These are phyloP conservation scores for Lentinula raphanica DNA, from an alignment of 768 basidiomycete genomes.

Conservation along the genomic window DNA sequence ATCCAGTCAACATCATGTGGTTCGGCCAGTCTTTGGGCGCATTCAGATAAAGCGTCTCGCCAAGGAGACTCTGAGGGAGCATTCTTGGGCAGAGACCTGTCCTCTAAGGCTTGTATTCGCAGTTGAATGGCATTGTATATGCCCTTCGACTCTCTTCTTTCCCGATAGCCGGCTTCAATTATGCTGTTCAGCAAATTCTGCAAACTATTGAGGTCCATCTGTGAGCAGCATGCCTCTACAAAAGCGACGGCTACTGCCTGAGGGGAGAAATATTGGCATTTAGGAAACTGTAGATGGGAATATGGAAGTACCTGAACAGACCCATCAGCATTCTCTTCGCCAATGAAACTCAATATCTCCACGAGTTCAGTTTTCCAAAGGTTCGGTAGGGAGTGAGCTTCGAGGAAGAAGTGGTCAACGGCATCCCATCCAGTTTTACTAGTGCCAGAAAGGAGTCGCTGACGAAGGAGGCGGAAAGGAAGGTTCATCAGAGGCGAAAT, in stretches of 20 bases:
- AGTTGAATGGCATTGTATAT: background rate
- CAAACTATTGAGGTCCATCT: background rate
- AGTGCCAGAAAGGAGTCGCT: slow-evolving; percentile 40
- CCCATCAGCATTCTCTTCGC: slow-evolving; percentile 17
- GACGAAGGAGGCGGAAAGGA: slow-evolving; percentile 34
- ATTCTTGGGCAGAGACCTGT: slow-evolving; percentile 8
- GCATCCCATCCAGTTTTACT: slow-evolving; percentile 31
- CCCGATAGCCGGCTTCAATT: background rate
- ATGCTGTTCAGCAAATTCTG: background rate
- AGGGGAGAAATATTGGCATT: background rate
- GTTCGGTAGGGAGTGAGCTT: slow-evolving; percentile 15
- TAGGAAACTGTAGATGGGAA: background rate
- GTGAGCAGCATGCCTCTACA: background rate
- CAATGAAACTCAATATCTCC: slow-evolving; percentile 33
- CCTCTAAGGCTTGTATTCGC: slow-evolving; percentile 9
- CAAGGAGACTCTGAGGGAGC: slow-evolving; percentile 18
- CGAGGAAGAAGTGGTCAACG: slow-evolving; percentile 25
- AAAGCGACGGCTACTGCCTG: background rate
- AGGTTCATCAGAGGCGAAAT: slow-evolving; percentile 27
- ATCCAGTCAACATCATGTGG: slow-evolving; percentile 47
- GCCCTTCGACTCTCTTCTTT: background rate
- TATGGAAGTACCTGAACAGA: slow-evolving; percentile 19
- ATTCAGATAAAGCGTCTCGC: slow-evolving; percentile 26
- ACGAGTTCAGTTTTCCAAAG: slow-evolving; percentile 25
- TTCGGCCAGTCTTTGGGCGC: slow-evolving; percentile 35